A percentile compares a stretch with the other conserved stretches of the same genome.
These are phyloP conservation scores for Suillus variegatus DNA, from an alignment of 768 basidiomycete genomes.

Conservation along the genomic window DNA sequence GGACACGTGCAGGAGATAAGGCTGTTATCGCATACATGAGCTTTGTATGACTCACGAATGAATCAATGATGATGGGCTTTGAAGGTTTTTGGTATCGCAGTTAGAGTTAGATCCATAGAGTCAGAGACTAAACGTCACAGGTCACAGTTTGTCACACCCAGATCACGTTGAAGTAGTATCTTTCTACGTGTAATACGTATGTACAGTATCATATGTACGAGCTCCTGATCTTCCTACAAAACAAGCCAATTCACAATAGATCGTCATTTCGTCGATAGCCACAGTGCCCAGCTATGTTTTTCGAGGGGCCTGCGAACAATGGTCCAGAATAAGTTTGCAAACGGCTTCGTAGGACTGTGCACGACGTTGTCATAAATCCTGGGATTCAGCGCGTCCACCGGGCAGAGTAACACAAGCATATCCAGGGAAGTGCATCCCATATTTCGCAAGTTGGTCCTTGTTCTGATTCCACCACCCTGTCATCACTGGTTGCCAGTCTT, in stretches of 20 bases:
- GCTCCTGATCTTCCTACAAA: not conserved
- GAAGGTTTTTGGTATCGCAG: no score
- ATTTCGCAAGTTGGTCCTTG: constrained; percentile 21
- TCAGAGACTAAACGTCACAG: no score
- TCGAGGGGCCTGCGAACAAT: not conserved
- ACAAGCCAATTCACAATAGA: not conserved
- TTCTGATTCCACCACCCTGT: constrained; percentile 39
- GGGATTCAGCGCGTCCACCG: not conserved
- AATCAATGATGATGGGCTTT: no score
- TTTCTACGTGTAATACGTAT: not conserved
- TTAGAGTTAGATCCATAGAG: no score
- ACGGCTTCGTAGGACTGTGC: not conserved
- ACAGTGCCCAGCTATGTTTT: not conserved
- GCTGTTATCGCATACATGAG: not conserved
- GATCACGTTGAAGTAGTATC: not conserved
- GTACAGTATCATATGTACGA: not conserved
- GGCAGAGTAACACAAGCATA: constrained; percentile 38
- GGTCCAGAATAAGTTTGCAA: not conserved
- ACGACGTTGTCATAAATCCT: constrained; percentile 10
- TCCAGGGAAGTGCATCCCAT: constrained; percentile 34
- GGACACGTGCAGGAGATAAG: not conserved
- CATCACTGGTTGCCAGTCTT: constrained; percentile 29
- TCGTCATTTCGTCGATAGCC: not conserved
- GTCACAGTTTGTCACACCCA: not conserved
- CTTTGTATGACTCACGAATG: not conserved